Evolutionary conservation across 129 eudicot species (phyloP), one percentile per base, ranked within the genome.

Genomic region (Centella asiatica): DNA sequence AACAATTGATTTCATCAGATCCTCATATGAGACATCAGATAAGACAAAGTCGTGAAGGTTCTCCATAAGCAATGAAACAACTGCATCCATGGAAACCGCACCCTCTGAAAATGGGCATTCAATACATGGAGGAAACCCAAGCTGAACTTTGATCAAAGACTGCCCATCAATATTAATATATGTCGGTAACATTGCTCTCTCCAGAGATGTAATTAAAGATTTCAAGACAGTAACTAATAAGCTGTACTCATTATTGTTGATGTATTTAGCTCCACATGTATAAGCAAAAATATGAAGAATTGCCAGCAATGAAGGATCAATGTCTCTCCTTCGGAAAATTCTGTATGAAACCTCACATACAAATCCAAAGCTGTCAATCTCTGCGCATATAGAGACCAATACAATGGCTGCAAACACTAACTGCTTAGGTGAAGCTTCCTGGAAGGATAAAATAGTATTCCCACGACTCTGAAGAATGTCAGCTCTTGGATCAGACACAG

Each of bases 251-350:
- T 73, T 62, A 39, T 29, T 69, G 71, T 33, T 17, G 42, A 84
- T 47, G 57, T 79, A 80, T 40, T 84, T 78, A 26, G 79, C 68
- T 57, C 90, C 96, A 67, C 90, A 82, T 59, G 76, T 32, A 58
- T 68, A 69, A 24, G 88, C 96, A 72, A 92, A 84, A 40, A 73
- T 80, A 76, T 92, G 98, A 60, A 92, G 84, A 59, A 84, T 20
- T 20, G 73, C 77, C 62, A 74, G 57, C 54, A 72, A 44, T 8
- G 69, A 65, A 72, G 78, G 34, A 62, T 68, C 81, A 23, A 69
- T 22, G 19, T 29, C 62, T 48, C 59, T 49, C 80, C 69, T 71
- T 51, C 49, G 57, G 28, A 77, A 59, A 46, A 92, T 58, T 72
- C 73, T 74, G 78, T 69, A 80, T 20, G 95, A 84, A 15, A 72